Percentiles rank a stretch among this genome's conserved stretches.
These are phyloP conservation scores for Citrus maxima DNA, from an alignment of 345 rosid genomes.

Conservation along the genomic window DNA sequence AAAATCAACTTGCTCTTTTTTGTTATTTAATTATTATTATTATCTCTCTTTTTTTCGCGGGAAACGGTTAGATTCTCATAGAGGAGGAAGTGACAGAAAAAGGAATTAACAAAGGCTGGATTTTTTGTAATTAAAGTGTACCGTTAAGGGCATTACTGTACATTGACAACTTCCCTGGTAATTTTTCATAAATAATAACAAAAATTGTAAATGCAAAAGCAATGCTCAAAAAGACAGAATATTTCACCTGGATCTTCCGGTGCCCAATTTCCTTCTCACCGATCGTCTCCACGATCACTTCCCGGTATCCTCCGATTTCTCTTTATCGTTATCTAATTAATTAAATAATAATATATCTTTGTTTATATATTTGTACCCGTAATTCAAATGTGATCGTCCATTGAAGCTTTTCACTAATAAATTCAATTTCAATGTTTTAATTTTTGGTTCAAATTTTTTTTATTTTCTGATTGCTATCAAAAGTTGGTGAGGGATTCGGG, in stretches of 20 bases:
- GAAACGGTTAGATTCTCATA: background rate
- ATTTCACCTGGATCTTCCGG: background rate
- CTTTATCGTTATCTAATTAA: background rate
- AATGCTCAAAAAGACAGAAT: background rate
- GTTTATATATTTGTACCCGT: background rate
- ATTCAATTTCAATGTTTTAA: background rate
- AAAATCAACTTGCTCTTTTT: background rate
- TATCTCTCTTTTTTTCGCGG: background rate
- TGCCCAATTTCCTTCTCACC: background rate
- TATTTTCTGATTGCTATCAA: background rate
- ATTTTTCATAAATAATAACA: background rate
- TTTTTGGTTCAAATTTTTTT: background rate
- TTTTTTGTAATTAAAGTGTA: background rate
- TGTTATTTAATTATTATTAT: background rate
- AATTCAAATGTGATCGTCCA: background rate
- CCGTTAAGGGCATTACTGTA: background rate
- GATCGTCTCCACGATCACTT: background rate
- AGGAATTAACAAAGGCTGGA: background rate
- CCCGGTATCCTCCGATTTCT: background rate
- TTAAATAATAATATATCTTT: background rate
- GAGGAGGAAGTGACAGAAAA: background rate
- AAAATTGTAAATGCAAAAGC: background rate
- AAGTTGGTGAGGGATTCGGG: slow-evolving; percentile 13
- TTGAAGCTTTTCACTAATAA: background rate
- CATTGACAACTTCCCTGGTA: background rate